phyloP scores from a whole-genome alignment of 495 filamentous ascomycete genomes.

The Aspergillus ellipticus region DNA sequence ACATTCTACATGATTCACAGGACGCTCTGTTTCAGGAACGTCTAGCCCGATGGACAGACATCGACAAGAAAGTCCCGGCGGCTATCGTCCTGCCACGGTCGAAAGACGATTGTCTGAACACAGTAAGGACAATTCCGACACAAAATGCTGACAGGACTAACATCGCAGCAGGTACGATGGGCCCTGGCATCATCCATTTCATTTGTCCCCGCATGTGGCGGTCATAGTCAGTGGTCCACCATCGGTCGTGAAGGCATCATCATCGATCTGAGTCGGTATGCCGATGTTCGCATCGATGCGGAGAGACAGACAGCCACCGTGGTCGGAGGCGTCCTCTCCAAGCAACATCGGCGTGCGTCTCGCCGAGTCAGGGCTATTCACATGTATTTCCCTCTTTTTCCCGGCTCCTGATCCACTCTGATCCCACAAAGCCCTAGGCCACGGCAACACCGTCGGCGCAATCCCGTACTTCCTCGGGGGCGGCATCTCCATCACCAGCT shows the following conservation, averaged over 20 bases:
- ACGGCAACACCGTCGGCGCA: slow-evolving; percentile 4
- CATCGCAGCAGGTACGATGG: background rate
- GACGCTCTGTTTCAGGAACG: background rate
- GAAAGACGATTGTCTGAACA: slow-evolving; percentile 2
- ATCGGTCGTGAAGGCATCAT: background rate
- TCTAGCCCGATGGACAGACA: background rate
- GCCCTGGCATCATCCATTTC: background rate
- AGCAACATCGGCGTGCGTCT: background rate
- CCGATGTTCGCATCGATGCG: background rate
- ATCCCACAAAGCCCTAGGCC: background rate
- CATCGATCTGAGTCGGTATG: background rate
- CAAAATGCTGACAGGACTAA: background rate
- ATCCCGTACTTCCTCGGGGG: slow-evolving; percentile 8
- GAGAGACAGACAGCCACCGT: background rate
- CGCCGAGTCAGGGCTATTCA: background rate
- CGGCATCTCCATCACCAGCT: background rate
- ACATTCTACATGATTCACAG: background rate
- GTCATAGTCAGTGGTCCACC: background rate
- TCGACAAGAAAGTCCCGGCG: background rate
- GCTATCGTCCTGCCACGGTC: slow-evolving; percentile 2
- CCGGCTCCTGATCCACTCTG: background rate
- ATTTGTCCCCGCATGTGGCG: background rate
- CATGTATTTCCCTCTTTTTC: background rate
- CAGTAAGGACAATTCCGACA: background rate
- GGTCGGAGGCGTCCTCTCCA: background rate